Evolutionary conservation across 441 rosid species (phyloP), one percentile per base, ranked within the genome.

Genomic region (Macaranga tanarius): DNA sequence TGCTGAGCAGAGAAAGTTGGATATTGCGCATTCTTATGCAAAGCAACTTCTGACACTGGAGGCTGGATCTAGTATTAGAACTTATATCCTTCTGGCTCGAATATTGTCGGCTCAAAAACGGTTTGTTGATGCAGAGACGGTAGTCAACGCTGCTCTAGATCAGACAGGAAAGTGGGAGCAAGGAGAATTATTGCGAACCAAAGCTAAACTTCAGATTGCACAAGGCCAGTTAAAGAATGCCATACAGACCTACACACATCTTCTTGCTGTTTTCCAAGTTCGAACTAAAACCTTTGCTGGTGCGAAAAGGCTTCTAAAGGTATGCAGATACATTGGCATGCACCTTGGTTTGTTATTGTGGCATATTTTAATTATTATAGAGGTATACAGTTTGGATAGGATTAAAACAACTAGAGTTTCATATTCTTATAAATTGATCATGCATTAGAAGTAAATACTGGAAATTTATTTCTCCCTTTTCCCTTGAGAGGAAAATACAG

Each of bases 121-220:
- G 73, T 90, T 81, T 72, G 61, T 81, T 55, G 91, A 86, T 50
- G 95, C 93, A 0, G 98, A 90, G 81, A 81, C 83, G 0, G 81
- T 92, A 2, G 77, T 88, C 26, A 83, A 82, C 64, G 95, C 91
- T 13, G 95, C 93, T 28, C 72, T 92, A 62, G 93, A 89, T 73
- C 93, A 92, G 80, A 87, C 93, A 34, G 93, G 95, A 68, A 90
- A 91, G 73, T 92, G 96, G 96, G 95, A 90, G 26, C 97, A 92
- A 50, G 91, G 89, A 71, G 90, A 88, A 73, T 75, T 92, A 64
- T 77, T 90, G 81, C 85, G 90, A 73, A 83, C 89, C 65, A 90
- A 90, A 75, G 96, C 96, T 10, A 92, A 88, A 74, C 85, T 92
- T 52, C 89, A 92, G 75, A 80, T 92, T 74, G 93, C 92, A 62